Evolutionary conservation across 805 yeast species (phyloP), one percentile per base, ranked within the genome.

Genomic region (Saccharomycopsis sp.): DNA sequence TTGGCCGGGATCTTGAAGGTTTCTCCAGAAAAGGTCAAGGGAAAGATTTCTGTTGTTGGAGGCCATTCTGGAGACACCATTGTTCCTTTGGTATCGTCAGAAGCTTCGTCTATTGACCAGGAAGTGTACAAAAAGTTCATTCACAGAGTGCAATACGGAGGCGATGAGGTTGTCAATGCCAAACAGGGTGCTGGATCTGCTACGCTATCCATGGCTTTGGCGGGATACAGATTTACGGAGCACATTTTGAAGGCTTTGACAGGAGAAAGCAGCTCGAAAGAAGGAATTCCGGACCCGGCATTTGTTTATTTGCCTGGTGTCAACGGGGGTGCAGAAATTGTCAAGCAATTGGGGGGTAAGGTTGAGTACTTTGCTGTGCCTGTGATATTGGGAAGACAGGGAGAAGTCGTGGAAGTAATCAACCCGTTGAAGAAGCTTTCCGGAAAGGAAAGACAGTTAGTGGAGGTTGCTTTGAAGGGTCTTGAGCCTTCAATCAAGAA

Each of bases 141-240:
- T 63, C 82, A 85, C 75, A 80, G 91, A 74, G 86, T 87, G 63
- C 91, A 87, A 74, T 87, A 82, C 67, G 94, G 91, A 72, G 94
- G 94, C 76, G 94, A 87, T 71, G 94, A 87, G 75, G 91, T 87
- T 64, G 92, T 87, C 64, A 82, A 85, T 73, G 92, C 92, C 63
- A 87, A 87, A 74, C 79, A 83, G 64, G 92, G 94, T 69, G 84
- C 87, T 54, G 94, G 94, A 58, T 85, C 91, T 34, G 92, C 92
- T 57, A 87, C 94, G 48, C 75, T 87, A 68, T 86, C 92, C 24
- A 87, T 87, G 94, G 92, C 92, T 56, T 85, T 83, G 68, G 91
- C 92, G 51, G 92, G 91, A 66, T 87, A 83, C 71, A 79, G 83
- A 68, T 82, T 87, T 66, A 86, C 90, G 53, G 81, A 81, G 66